Evolutionary conservation across 2,329 filamentous ascomycete species (phyloP).

Genomic region (Purpureocillium lavendulum): DNA sequence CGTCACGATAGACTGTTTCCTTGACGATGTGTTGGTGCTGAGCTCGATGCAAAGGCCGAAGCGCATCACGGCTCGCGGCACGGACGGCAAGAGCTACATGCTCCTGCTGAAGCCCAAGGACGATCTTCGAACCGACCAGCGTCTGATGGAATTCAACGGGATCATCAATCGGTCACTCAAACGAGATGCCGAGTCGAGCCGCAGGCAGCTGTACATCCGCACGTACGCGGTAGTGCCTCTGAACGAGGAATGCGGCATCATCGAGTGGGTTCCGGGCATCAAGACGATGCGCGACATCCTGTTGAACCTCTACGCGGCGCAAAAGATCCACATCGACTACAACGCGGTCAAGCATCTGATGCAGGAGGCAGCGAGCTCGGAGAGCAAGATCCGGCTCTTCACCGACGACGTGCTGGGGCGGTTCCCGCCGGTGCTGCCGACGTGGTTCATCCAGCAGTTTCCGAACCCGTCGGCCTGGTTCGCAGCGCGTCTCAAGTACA

Average conservation of each 20-base stretch:
- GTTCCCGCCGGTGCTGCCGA: constrained; percentile 77
- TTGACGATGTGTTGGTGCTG: constrained; percentile 83
- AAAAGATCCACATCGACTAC: constrained; percentile 65
- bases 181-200: constrained; percentile 81
- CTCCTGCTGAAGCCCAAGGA: constrained; percentile 97
- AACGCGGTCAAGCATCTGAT: constrained; percentile 51
- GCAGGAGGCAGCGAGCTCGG: constrained; percentile 52
- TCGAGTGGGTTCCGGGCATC: constrained; percentile 97
- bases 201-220: constrained; percentile 86
- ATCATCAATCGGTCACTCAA: constrained; percentile 97
- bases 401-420: constrained; percentile 53
- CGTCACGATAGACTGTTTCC: constrained; percentile 71
- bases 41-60: constrained; percentile 88
- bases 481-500: constrained; percentile 77
- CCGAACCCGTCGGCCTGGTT: constrained; percentile 93
- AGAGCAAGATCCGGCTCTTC: constrained; percentile 62
- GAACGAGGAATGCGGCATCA: constrained; percentile 94
- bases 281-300: constrained; percentile 91
- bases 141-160: constrained; percentile 97
- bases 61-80: constrained; percentile 79
- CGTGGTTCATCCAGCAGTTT: constrained; percentile 95
- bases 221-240: constrained; percentile 95
- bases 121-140: constrained; percentile 92
- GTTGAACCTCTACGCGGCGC: constrained; percentile 66
- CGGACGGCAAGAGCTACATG: constrained; percentile 81